Percentiles rank a stretch among this genome's conserved stretches.
Evolutionary conservation across 2,329 filamentous ascomycete species (phyloP).

Genomic region (Sporothrix sp.): DNA sequence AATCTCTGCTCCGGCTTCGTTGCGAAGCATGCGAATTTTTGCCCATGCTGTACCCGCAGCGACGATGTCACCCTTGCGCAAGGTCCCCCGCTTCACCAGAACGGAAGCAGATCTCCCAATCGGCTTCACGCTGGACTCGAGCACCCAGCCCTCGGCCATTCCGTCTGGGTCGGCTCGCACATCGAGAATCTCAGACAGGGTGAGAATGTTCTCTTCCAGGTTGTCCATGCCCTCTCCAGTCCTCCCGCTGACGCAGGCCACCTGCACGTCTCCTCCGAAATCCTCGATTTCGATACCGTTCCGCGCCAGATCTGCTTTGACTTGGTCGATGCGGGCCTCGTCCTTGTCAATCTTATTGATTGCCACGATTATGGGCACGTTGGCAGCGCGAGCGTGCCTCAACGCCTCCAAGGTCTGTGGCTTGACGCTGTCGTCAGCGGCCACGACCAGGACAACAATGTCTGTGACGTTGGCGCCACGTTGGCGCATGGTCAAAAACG

Average conservation of each 20-base stretch:
- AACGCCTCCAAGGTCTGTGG: constrained; percentile 94
- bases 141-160: constrained; percentile 81
- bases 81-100: constrained; percentile 77
- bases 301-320: constrained; percentile 77
- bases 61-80: constrained; percentile 69
- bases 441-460: constrained; percentile 91
- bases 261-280: constrained; percentile 87
- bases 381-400: constrained; percentile 78
- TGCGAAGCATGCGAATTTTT: constrained; percentile 70
- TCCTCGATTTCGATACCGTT: constrained; percentile 90
- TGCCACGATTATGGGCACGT: constrained; percentile 92
- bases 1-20: constrained; percentile 70
- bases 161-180: constrained; percentile 71
- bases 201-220: constrained; percentile 81
- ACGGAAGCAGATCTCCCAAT: constrained; percentile 80
- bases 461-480: constrained; percentile 93
- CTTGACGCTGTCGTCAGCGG: constrained; percentile 94
- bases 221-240: constrained; percentile 87
- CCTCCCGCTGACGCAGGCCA: constrained; percentile 84
- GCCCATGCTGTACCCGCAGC: constrained; percentile 86
- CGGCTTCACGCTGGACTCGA: constrained; percentile 82
- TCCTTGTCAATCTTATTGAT: constrained; percentile 96
- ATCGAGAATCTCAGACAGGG: constrained; percentile 81
- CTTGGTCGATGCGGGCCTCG: constrained; percentile 66
- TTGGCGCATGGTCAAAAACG: constrained; percentile 91